Conservation (phyloP, 192 early-diverging fungal species). For the Coemansia sp. region DNA sequence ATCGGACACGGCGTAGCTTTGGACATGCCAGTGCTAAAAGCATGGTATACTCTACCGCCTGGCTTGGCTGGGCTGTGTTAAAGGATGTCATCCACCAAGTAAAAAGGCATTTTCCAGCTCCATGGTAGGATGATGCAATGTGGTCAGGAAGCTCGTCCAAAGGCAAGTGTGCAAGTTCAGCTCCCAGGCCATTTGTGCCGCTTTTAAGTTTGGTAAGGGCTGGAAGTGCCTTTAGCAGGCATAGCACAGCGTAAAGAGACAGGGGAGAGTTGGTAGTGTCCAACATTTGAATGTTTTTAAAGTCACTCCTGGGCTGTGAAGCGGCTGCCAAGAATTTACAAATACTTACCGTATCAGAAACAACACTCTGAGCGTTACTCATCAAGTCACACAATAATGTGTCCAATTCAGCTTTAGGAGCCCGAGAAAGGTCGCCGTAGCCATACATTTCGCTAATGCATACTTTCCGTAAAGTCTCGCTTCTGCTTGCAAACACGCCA, state of each 20-base stretch:
- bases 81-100: background rate
- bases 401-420: background rate
- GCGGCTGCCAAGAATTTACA: background rate
- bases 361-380: background rate
- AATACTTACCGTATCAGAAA: background rate
- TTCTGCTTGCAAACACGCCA: background rate
- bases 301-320: background rate
- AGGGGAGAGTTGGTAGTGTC: background rate
- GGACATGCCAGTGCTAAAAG: background rate
- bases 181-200: background rate
- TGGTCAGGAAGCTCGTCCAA: background rate
- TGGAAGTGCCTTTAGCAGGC: background rate
- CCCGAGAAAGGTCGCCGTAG: background rate
- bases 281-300: background rate
- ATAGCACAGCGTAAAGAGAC: background rate
- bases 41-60: background rate
- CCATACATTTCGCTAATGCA: background rate
- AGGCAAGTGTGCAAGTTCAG: background rate
- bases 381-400: background rate
- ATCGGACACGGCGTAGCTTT: background rate
- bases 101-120: background rate
- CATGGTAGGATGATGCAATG: background rate
- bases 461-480: background rate
- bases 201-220: background rate
- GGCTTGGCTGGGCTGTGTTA: background rate